Conservation (phyloP, 495 filamentous ascomycete genomes). For the Jackrogersella multiformis region DNA sequence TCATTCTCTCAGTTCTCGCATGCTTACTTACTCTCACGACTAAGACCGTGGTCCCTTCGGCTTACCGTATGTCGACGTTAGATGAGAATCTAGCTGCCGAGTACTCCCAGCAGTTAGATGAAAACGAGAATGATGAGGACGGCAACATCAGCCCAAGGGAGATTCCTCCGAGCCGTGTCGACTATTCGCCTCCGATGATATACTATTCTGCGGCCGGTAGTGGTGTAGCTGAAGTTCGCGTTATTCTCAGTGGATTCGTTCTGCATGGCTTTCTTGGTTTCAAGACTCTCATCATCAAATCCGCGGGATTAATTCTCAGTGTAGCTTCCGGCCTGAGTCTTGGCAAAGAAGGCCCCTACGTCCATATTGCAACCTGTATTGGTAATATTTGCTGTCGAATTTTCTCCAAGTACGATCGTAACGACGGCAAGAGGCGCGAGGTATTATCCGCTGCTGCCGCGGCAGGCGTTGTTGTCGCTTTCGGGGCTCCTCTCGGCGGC, state of each 20-base stretch:
- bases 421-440: constrained; percentile 88
- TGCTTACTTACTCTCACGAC: constrained; percentile 86
- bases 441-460: constrained; percentile 92
- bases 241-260: constrained; percentile 97
- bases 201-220: constrained; percentile 97
- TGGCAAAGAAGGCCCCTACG: constrained; percentile 97
- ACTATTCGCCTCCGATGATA: constrained; percentile 72
- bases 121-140: constrained; percentile 47
- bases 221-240: constrained; percentile 96
- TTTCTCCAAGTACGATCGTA: constrained; percentile 91
- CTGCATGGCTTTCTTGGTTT: constrained; percentile 94
- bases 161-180: constrained; percentile 16
- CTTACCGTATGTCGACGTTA: constrained; percentile 82
- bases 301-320: constrained; percentile 81
- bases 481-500: constrained; percentile 91
- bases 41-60: constrained; percentile 89
- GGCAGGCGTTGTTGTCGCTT: constrained; percentile 92
- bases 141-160: constrained; percentile 54
- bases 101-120: constrained; percentile 47
- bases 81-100: constrained; percentile 76
- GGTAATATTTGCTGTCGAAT: constrained; percentile 94
- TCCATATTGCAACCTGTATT: constrained; percentile 95
- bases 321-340: constrained; percentile 92
- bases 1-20: constrained; percentile 75
- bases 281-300: constrained; percentile 89